Conservation (phyloP, 306 rosid species). For the Cotoneaster glaucophyllus region DNA sequence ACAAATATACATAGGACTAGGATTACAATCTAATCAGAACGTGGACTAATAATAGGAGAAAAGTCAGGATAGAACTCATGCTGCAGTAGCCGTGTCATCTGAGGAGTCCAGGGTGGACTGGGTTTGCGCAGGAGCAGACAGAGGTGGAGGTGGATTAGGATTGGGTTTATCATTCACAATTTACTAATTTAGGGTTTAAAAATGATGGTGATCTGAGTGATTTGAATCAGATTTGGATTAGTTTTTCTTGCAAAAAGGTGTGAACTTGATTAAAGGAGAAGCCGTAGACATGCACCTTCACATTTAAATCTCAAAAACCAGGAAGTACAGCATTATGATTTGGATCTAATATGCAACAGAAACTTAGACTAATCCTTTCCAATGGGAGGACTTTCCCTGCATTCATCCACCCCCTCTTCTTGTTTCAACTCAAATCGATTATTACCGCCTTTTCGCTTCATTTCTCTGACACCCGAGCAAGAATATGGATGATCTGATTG, state of each 20-base stretch:
- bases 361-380: conserved; percentile 3
- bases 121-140: too few species aligned
- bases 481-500: conserved; percentile 6
- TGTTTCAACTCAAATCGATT: conserved; percentile 5
- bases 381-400: conserved; percentile 3
- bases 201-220: neutral
- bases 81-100: too few species aligned
- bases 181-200: too few species aligned
- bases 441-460: neutral
- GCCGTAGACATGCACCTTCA: neutral
- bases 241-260: neutral
- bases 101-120: too few species aligned
- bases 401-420: conserved; percentile 3
- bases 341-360: conserved; percentile 6
- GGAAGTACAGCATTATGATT: neutral
- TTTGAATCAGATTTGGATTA: neutral
- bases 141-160: too few species aligned
- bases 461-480: neutral
- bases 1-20: too few species aligned
- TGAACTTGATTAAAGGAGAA: neutral
- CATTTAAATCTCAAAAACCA: conserved; percentile 7
- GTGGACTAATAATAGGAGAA: too few species aligned
- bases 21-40: too few species aligned
- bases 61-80: too few species aligned
- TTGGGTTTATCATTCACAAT: too few species aligned